phyloP scores from a whole-genome alignment of 2,329 filamentous ascomycete species.

The Lachnellula cervina region DNA sequence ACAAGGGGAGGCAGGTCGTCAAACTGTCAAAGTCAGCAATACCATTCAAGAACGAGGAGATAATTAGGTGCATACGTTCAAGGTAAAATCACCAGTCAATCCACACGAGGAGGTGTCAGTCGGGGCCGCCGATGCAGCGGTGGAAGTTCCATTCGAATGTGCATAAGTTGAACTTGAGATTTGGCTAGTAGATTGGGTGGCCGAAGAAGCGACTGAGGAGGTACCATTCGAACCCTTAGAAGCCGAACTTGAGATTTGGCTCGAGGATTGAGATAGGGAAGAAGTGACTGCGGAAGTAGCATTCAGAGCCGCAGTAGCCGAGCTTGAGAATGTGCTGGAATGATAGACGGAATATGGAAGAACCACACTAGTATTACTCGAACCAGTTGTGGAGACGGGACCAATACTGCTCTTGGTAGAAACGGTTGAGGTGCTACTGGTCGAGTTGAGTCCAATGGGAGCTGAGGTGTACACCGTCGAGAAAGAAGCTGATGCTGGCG shows the following conservation, averaged over 20 bases:
- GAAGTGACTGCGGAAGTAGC: background rate
- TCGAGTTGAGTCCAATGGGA: background rate
- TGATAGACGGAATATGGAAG: background rate
- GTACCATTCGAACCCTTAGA: background rate
- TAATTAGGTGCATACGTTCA: constrained; percentile 21
- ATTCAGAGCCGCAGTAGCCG: background rate
- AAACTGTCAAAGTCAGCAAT: constrained; percentile 23
- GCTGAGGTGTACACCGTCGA: background rate
- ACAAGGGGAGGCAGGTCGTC: constrained; percentile 29
- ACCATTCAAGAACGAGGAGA: background rate
- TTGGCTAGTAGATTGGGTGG: background rate
- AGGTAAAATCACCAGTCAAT: constrained; percentile 24
- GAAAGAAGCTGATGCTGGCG: background rate
- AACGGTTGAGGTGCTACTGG: background rate
- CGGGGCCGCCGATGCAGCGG: constrained; percentile 9
- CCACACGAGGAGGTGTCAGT: constrained; percentile 17
- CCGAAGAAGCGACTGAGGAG: background rate
- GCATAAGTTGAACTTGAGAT: background rate
- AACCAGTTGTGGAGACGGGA: background rate
- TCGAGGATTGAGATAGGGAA: background rate
- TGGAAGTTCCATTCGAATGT: constrained; percentile 1
- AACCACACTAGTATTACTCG: background rate
- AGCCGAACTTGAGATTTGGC: background rate
- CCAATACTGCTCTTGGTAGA: background rate
- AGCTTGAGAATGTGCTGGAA: background rate